Percentiles rank a stretch among this genome's conserved stretches.
Conservation (phyloP, 352 stramenopile species). For the Globisporangium alternatum region DNA sequence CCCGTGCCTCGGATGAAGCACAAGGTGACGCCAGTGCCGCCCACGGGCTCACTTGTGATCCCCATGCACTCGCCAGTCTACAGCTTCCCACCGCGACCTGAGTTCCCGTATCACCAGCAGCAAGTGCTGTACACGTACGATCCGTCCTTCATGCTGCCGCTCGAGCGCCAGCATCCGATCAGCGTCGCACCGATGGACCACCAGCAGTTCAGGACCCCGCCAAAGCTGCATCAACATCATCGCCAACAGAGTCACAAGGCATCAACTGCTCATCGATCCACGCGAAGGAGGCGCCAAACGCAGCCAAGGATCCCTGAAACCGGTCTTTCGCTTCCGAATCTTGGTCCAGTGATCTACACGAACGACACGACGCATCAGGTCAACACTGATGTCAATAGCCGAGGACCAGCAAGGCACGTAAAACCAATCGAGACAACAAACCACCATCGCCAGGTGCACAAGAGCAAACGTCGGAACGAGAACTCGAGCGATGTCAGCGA, state of each 20-base stretch:
- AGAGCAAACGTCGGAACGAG: conserved; percentile 16
- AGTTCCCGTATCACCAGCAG: conserved; percentile 1
- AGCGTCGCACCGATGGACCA: conserved; percentile 9
- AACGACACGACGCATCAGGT: background rate
- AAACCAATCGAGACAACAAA: background rate
- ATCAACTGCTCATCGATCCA: background rate
- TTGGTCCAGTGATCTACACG: background rate
- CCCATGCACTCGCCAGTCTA: conserved; percentile 17
- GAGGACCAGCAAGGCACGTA: background rate
- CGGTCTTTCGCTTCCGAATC: background rate
- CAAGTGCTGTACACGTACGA: conserved; percentile 10
- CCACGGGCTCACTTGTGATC: conserved; percentile 7
- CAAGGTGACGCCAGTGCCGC: conserved; percentile 14
- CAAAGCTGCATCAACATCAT: background rate
- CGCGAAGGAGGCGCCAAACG: conserved; percentile 8
- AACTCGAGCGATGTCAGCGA: background rate
- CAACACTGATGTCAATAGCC: background rate
- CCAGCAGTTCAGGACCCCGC: conserved; percentile 4
- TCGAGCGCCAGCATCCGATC: conserved; percentile 6
- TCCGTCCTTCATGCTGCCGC: conserved; percentile 8
- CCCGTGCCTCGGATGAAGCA: conserved; percentile 7
- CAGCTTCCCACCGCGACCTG: background rate
- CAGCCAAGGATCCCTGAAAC: conserved; percentile 10
- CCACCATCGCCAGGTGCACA: background rate
- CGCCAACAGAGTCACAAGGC: background rate